Base-by-base conservation (phyloP, 371 early-diverging fungal species). In the Capniomyces stellatus region DNA sequence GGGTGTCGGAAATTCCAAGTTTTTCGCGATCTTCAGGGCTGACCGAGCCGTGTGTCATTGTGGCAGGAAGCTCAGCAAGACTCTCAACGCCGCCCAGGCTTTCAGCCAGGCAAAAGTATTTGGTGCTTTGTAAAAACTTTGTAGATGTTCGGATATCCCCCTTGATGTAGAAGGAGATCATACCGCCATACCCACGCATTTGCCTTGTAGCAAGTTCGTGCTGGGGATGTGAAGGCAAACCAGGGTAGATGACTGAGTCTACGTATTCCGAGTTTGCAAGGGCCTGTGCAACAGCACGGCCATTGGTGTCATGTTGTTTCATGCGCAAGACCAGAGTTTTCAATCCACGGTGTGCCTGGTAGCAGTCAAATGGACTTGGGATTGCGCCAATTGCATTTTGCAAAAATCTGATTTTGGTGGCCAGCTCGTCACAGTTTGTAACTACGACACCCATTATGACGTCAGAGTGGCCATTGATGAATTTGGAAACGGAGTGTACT, bases 401-500 rank as follows among this genome's bases (percentile, higher is more conserved):
- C 64, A 92, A 72, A 71, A 95, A 95, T 47, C 71, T 69, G 35
- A 97, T 71, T 65, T 82, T 79, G 23, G 80, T 75, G 58, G 76
- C 72, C 54, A 92, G 58, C 46, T 72, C 75, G 35, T 82, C 78
- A 64, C 78, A 68, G 67, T 74, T 82, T 47, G 88, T 89, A 18
- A 84, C 80, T 29, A 87, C 89, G 42, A 92, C 78, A 64, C 98
- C 98, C 89, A 94, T 92, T 13, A 94, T 86, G 19, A 91, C 94
- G 69, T 97, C 98, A 29, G 89, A 89, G 75, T 97, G 96, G 46
- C 98, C 96, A 74, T 94, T 95, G 66, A 95, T 80, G 72, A 92
- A 94, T 72, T 96, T 97, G 44, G 96, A 94, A 27, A 89, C 91
- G n/a, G 92, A 91, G 75, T 97, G 95, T 23, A 93, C 85, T n/a